phyloP scores from a whole-genome alignment of 1,284 basidiomycete genomes.

The Leccinum subrobustum region DNA sequence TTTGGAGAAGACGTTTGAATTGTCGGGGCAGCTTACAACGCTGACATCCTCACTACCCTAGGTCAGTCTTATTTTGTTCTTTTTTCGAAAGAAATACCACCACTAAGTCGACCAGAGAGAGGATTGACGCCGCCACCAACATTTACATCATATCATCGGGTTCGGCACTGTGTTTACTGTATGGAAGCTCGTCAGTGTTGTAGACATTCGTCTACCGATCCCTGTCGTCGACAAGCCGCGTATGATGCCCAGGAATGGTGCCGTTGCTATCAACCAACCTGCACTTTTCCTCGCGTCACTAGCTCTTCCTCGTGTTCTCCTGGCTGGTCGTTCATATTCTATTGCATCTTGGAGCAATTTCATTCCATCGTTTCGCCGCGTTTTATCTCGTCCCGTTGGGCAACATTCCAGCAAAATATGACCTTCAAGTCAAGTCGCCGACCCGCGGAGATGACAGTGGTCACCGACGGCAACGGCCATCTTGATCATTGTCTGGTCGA shows the following conservation, averaged over 20 bases:
- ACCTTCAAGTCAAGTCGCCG: neutral
- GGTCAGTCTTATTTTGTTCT: constrained; percentile 2
- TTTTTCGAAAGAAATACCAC: neutral
- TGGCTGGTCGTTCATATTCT: constrained; percentile 6
- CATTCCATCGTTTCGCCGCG: constrained; percentile 6
- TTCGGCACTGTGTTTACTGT: neutral
- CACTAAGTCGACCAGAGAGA: neutral
- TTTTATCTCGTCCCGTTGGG: neutral
- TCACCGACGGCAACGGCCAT: constrained; percentile 3
- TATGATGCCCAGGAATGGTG: constrained; percentile 7
- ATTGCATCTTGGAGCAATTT: constrained; percentile 5
- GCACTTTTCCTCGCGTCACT: constrained; percentile 8
- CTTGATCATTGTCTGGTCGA: neutral
- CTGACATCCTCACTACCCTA: neutral
- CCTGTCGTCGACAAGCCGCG: neutral
- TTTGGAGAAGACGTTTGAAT: constrained; percentile 48
- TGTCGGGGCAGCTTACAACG: neutral
- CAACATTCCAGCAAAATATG: neutral
- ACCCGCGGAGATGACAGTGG: constrained; percentile 19
- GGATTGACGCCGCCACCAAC: neutral
- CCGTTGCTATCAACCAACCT: constrained; percentile 7
- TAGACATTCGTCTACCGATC: constrained; percentile 1
- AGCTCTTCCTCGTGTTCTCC: constrained; percentile 9
- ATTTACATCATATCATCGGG: neutral
- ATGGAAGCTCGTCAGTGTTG: neutral